Evolutionary conservation across 306 rosid genomes (phyloP), one percentile per base, ranked within the genome.

Genomic region (Rubus idaeus): DNA sequence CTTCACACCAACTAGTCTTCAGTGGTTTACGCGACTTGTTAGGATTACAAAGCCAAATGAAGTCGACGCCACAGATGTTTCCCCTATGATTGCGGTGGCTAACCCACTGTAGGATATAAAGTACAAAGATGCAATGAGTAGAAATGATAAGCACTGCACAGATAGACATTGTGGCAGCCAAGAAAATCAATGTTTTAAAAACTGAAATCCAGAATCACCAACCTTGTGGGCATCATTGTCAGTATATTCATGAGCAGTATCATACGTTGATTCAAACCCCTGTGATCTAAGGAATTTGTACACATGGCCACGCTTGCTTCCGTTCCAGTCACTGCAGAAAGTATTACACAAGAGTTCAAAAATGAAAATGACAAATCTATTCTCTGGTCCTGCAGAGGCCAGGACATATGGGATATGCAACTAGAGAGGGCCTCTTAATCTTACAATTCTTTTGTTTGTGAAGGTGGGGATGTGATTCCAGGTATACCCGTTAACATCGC

Each of bases 31-130:
- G 88, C 16, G 90, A 71, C 82, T 87, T 88, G 76, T 88, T 92
- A 71, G 99, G 97, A 81, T 95, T 95, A 73, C 90, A 86, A 84
- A 95, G 98, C 99, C 99, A 95, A 80, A 95, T 88, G 87, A 95
- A 92, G 81, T 95, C 99, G 78, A 95, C 99, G 10, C 98, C 97
- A 58, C 99, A 95, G 60, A 91, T 92, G 83, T 95, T 93, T 80
- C 99, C 99, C 40, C 97, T 89, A 78, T 95, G 99, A 82, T 95
- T 95, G 26, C 96, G 93, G 75, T 95, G 99, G 79, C 99, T 95
- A 83, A 95, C 90, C 99, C 99, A 95, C 99, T 95, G 90, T 83
- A n/a, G 42, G 41, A 72, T 26, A 76, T 56, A 56, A 30, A 63
- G 67, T 10, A 37, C 41, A 75, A 47, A 63, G 21, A 73, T 14